Percentiles rank a stretch among this genome's conserved stretches.
Conservation (phyloP, 805 yeast genomes). For the Yueomyces sp. region DNA sequence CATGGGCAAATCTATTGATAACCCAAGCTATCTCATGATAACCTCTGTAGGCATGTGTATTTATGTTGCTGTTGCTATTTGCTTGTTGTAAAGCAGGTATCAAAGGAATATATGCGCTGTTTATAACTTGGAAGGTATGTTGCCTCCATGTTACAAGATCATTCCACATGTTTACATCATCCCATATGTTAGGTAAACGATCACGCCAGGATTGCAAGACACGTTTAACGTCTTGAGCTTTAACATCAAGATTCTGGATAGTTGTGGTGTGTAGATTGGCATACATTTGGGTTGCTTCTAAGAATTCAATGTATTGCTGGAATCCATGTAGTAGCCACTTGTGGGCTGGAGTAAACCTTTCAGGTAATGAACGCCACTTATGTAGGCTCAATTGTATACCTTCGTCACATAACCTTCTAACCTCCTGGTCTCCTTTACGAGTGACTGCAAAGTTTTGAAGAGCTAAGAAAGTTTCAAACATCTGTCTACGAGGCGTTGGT, state of each 20-base stretch:
- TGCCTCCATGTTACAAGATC: constrained; percentile 98
- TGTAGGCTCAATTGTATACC: constrained; percentile 86
- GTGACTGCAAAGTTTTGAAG: constrained; percentile 90
- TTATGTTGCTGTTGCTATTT: constrained; percentile 54
- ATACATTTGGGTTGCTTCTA: constrained; percentile 94
- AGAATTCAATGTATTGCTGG: constrained; percentile 93
- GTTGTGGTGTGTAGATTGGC: constrained; percentile 78
- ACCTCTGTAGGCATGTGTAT: constrained; percentile 93
- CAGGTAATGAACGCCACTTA: constrained; percentile 87
- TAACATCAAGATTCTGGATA: constrained; percentile 81
- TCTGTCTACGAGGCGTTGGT: constrained; percentile 94
- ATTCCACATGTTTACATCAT: constrained; percentile 95
- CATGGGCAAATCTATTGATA: constrained; percentile 94
- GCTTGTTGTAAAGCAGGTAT: constrained; percentile 72
- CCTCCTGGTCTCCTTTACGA: constrained; percentile 71
- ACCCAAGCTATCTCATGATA: constrained; percentile 99
- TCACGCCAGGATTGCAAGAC: constrained; percentile 97
- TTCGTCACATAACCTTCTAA: constrained; percentile 82
- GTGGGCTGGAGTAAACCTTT: constrained; percentile 65
- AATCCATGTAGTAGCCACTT: constrained; percentile 82
- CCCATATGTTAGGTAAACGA: constrained; percentile 92
- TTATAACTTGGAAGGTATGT: constrained; percentile 93
- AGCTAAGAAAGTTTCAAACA: constrained; percentile 86
- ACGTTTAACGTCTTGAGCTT: constrained; percentile 87
- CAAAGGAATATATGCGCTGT: constrained; percentile 85